Conservation (phyloP, 108 stramenopile genomes). For the Nitzschia palea region DNA sequence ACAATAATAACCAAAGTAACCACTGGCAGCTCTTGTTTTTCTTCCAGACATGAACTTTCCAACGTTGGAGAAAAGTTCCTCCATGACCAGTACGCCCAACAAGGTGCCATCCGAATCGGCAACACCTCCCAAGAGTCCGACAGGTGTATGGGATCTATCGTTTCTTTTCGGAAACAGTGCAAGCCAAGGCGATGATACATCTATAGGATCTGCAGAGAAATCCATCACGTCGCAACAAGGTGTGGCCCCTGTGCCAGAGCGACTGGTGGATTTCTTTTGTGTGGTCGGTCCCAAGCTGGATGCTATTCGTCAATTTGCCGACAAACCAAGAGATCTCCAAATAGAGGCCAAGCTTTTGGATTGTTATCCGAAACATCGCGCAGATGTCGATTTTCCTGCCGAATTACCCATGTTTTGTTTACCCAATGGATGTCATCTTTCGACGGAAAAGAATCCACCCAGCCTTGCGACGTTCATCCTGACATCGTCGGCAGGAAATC, state of each 20-base stretch:
- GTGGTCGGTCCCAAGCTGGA: conserved; percentile 38
- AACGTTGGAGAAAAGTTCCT: background rate
- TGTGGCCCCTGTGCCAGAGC: conserved; percentile 25
- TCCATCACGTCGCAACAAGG: background rate
- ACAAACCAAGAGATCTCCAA: conserved; percentile 37
- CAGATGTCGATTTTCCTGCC: conserved; percentile 66
- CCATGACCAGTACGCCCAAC: background rate
- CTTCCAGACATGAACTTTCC: background rate
- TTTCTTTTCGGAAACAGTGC: background rate
- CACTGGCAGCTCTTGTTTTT: too few species aligned
- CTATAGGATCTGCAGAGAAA: background rate
- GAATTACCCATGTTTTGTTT: conserved; percentile 71
- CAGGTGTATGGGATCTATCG: conserved; percentile 15
- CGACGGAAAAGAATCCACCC: conserved; percentile 32
- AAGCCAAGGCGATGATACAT: background rate
- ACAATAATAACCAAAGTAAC: too few species aligned
- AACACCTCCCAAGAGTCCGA: conserved; percentile 9
- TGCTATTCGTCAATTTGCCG: conserved; percentile 8
- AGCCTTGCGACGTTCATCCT: conserved; percentile 70
- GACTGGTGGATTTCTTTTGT: conserved; percentile 69
- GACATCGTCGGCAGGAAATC: conserved; percentile 63
- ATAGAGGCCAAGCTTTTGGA: conserved; percentile 57
- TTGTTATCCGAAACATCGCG: conserved; percentile 59
- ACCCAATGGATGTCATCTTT: conserved; percentile 57
- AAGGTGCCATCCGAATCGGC: background rate